Evolutionary conservation across 805 yeast species (phyloP).

Genomic region (Isabelozyma pseudorhagii): DNA sequence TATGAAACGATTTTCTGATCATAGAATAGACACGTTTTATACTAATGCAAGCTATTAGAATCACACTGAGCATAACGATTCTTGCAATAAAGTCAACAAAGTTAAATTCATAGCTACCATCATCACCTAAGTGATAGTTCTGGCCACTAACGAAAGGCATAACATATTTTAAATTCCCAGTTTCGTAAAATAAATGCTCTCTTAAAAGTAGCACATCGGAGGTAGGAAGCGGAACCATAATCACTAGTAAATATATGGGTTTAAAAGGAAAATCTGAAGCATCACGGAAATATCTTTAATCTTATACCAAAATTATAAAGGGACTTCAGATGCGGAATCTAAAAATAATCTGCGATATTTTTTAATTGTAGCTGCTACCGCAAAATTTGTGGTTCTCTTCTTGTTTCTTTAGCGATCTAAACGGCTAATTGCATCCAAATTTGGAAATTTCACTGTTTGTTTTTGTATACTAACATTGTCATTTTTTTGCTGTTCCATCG

Average conservation of each 20-base stretch:
- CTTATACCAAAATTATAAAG: background rate
- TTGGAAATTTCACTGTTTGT: background rate
- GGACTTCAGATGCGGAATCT: background rate
- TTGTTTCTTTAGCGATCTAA: background rate
- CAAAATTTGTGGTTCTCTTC: background rate
- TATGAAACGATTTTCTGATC: background rate
- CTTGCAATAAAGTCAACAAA: background rate
- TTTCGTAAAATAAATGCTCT: constrained; percentile 29
- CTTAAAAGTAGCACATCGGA: constrained; percentile 4
- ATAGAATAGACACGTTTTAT: background rate
- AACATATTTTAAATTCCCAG: constrained; percentile 22
- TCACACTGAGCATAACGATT: background rate
- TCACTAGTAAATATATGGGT: background rate
- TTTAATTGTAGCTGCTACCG: background rate
- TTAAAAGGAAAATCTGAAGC: background rate
- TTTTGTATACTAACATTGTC: background rate
- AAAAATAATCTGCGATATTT: background rate
- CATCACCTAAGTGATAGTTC: constrained; percentile 12
- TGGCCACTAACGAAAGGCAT: constrained; percentile 20
- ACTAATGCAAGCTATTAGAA: background rate
- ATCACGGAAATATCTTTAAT: background rate
- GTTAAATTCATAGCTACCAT: background rate
- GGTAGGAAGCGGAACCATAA: constrained; percentile 2
- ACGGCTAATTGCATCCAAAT: background rate
- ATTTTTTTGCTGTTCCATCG: background rate